Base-by-base conservation (phyloP, 176 grass and related monocot genomes). In the Coix lacrymajobi region DNA sequence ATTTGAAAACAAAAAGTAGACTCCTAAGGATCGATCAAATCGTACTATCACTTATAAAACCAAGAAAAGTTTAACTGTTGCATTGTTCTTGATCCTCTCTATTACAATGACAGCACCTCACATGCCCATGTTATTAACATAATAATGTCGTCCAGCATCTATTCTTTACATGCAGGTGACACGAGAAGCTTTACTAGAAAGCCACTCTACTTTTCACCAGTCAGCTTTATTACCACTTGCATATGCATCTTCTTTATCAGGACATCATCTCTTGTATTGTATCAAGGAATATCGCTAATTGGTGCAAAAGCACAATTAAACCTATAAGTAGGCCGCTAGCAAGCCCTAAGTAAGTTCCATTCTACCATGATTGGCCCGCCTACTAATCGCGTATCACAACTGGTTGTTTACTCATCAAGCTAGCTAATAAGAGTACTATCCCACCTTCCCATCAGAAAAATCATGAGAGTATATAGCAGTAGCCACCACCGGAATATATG, bases 151-250 rank as follows among this genome's bases (percentile, higher is more conserved):
- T 85, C 64, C 43, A 77, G 72, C 49, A 82, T 89, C 71, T 85
- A 62, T 78, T 89, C 82, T 89, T 89, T 85, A 89, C 71, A 85
- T 76, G 56, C n/a, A 54, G 8, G 76, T 67, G 85, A 61, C 26
- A 33, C 83, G 26, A 19, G 62, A 67, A 77, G 87, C 82, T 89
- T 89, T 85, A 89, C 43, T 89, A 70, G 64, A 85, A 89, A 89
- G 88, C 71, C 64, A 71, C 26, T 29, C 43, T 71, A 77, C 83
- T 89, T 88, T 84, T 88, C 43, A 77, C 40, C 65, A 52, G 52
- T 69, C 40, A 81, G 77, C 87, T 76, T 76, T 85, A 76, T 76
- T 85, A 81, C 82, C 77, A 85, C 62, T 76, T 76, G 62, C 62
- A 26, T 26, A 81, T 81, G 70, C 70, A 76, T 80, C 69, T 75